Conservation (phyloP, 495 filamentous ascomycete species). For the Thermothielavioides terrestris region DNA sequence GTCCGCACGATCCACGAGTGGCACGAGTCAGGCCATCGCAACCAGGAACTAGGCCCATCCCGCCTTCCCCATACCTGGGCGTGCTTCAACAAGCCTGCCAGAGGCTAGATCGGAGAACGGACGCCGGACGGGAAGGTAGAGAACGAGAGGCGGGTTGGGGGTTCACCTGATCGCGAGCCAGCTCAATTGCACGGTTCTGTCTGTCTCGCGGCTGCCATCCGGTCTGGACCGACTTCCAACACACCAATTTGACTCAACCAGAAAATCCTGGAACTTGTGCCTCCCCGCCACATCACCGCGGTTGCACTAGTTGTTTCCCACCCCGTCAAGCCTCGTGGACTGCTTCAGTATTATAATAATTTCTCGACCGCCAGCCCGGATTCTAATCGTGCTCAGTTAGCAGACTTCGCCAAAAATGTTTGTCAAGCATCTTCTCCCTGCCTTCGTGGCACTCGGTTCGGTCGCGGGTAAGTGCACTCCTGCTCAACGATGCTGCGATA, state of each 20-base stretch:
- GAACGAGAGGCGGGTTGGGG: too few species aligned
- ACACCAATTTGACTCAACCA: too few species aligned
- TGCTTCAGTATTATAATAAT: too few species aligned
- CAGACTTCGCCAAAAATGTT: slow-evolving; percentile 55
- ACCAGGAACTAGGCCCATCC: slow-evolving; percentile 4
- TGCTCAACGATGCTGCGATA: not conserved
- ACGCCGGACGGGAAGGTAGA: not conserved
- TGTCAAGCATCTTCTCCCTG: slow-evolving; percentile 63
- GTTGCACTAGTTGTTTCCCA: not conserved
- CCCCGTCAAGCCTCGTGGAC: not conserved
- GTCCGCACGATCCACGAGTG: slow-evolving; percentile 2
- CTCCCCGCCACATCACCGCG: slow-evolving; percentile 4
- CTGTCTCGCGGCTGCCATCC: too few species aligned
- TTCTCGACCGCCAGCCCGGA: not conserved
- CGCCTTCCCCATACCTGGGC: slow-evolving; percentile 1
- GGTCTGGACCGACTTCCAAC: not conserved
- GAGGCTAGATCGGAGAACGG: not conserved
- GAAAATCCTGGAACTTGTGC: too few species aligned
- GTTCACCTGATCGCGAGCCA: too few species aligned
- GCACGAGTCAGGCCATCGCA: slow-evolving; percentile 4
- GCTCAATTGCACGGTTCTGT: not conserved
- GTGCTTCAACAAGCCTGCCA: not conserved
- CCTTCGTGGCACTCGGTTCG: slow-evolving; percentile 59
- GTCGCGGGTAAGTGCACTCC: slow-evolving; percentile 52
- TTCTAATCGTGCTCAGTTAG: slow-evolving; percentile 19